phyloP scores from a whole-genome alignment of 164 flowering plant genomes.

The Saururus chinensis region DNA sequence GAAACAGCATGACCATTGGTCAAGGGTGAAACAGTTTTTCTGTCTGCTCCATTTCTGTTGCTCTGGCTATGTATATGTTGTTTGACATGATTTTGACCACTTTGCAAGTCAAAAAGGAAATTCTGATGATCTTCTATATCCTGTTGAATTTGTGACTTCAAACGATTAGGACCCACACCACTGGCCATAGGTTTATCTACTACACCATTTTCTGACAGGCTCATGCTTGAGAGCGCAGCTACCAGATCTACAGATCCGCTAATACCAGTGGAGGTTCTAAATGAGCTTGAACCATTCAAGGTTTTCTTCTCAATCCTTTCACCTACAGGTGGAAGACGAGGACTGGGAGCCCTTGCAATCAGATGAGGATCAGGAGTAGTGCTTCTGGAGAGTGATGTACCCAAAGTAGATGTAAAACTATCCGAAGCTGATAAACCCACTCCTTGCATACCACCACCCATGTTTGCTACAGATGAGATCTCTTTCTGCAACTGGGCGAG shows the following conservation, averaged over 20 bases:
- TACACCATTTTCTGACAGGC: conserved; percentile 33
- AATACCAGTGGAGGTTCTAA: conserved; percentile 29
- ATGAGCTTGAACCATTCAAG: conserved; percentile 28
- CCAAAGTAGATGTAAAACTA: conserved; percentile 61
- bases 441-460: conserved; percentile 20
- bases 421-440: conserved; percentile 36
- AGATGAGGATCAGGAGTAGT: conserved; percentile 71
- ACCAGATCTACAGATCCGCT: conserved; percentile 40
- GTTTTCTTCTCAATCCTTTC: conserved; percentile 50
- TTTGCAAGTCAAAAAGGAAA: conserved; percentile 34
- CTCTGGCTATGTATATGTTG: conserved; percentile 28
- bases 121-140: conserved; percentile 33
- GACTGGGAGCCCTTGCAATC: conserved; percentile 61
- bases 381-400: conserved; percentile 68
- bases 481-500: conserved; percentile 44
- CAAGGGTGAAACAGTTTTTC: conserved; percentile 18
- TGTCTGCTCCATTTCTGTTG: conserved; percentile 26
- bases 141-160: conserved; percentile 28
- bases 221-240: conserved; percentile 72
- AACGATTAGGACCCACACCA: conserved; percentile 14
- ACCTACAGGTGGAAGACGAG: conserved; percentile 65
- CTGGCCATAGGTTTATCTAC: conserved; percentile 21
- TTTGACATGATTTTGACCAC: conserved; percentile 29
- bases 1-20: conserved; percentile 23
- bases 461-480: conserved; percentile 29